Base-by-base conservation (phyloP, 2,329 filamentous ascomycete species). In the Paecilomyces fulvus region DNA sequence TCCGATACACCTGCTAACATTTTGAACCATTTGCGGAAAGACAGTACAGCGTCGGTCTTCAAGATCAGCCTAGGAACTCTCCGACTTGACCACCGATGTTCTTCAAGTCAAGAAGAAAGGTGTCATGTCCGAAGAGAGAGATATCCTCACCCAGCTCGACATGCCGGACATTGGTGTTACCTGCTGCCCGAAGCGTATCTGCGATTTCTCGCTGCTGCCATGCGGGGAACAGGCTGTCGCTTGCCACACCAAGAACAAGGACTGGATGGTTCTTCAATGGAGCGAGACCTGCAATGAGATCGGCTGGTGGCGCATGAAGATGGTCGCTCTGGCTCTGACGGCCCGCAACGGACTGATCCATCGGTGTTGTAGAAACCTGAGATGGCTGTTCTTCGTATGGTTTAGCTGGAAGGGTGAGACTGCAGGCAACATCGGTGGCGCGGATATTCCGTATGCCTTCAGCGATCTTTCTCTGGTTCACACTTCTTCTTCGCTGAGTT, bases 151-250 rank as follows among this genome's bases (percentile, higher is more conserved):
- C 94, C 52, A 99, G 77, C 76, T 99, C 94, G 12, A 94, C 83
- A 72, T 99, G 91, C 49, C 85, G 87, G 0, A 99, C 92, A 30
- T 82, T 84, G 59, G 83, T 80, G 67, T 96, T 97, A 0, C 94
- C 94, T 0, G 82, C 83, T 31, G 83, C 80, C 58, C 85, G 83
- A 61, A 99, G 77, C 2, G 92, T 88, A 67, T 92, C 86, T 3
- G 92, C 92, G 59, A 99, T 86, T 73, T 99, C 94, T 54, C 89
- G 84, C 77, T 99, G 94, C 76, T 99, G 94, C 92, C 94, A 99
- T 0, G 94, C 91, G 0, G 94, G 94, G 75, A 99, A 99, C 33
- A 99, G 77, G 52, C 96, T 97, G 69, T 99, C 94, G 65, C 90
- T 96, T 0, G 90, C 90, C 3, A 97, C 94, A 31, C 94, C 94